These are phyloP conservation scores for Hordeum pubiflorum DNA, from an alignment of 202 grass and related monocot species.

Conservation along the genomic window DNA sequence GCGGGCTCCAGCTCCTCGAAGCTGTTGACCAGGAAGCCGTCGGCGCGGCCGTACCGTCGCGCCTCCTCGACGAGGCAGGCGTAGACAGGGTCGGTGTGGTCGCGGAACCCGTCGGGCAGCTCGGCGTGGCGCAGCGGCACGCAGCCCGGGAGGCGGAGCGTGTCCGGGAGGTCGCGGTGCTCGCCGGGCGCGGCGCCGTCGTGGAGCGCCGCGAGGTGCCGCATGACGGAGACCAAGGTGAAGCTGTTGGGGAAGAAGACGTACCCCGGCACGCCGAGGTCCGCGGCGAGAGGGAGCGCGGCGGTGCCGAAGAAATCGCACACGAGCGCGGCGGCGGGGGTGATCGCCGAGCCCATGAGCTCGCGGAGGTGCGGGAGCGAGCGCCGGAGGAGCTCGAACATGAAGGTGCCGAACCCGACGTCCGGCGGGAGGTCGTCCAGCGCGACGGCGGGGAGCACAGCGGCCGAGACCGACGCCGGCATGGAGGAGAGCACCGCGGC, in stretches of 20 bases:
- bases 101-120: constrained; percentile 13
- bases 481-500: constrained; percentile 22
- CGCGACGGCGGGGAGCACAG: constrained; percentile 5
- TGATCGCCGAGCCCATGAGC: neutral
- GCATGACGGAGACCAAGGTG: constrained; percentile 28
- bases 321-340: constrained; percentile 23
- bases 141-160: constrained; percentile 29
- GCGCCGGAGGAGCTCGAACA: constrained; percentile 22
- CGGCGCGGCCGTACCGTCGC: constrained; percentile 17
- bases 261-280: constrained; percentile 35
- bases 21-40: constrained; percentile 48
- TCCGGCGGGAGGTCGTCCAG: constrained; percentile 20
- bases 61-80: constrained; percentile 4
- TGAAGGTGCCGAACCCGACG: neutral
- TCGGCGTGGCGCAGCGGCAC: constrained; percentile 16
- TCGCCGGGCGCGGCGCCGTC: constrained; percentile 13
- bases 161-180: constrained; percentile 29
- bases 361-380: constrained; percentile 25
- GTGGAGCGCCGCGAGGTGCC: constrained; percentile 2
- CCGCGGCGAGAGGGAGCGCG: constrained; percentile 29
- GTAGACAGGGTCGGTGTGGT: neutral
- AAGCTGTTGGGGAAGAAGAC: constrained; percentile 48
- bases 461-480: constrained; percentile 3
- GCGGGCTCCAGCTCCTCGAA: constrained; percentile 36
- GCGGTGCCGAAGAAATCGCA: constrained; percentile 40